These are phyloP conservation scores for Endotrypanum monterogeii DNA, from an alignment of 208 protist species.

Conservation along the genomic window DNA sequence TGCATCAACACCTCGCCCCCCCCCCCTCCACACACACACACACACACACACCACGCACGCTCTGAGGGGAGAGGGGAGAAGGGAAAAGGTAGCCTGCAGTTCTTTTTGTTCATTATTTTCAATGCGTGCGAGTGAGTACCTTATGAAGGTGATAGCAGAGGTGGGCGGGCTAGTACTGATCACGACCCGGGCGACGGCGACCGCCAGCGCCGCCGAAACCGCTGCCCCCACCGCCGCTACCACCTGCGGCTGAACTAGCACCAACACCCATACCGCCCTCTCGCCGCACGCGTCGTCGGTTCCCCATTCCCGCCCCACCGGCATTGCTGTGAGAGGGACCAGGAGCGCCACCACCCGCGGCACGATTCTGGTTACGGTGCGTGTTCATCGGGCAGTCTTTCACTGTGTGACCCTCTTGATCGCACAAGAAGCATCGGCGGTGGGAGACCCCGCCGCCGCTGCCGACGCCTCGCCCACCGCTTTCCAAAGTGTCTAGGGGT, in stretches of 20 bases:
- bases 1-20: no score
- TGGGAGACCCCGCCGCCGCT: constrained; percentile 21
- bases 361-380: constrained; percentile 32
- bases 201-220: constrained; percentile 11
- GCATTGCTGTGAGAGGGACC: constrained; percentile 13
- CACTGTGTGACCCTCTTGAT: constrained; percentile 74
- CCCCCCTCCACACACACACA: not conserved
- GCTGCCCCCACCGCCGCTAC: not conserved
- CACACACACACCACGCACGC: not conserved
- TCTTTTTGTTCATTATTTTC: not conserved
- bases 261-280: constrained; percentile 14
- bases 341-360: constrained; percentile 18
- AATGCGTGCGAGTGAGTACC: not conserved
- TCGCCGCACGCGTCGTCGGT: constrained; percentile 23
- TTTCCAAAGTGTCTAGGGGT: constrained; percentile 45
- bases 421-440: constrained; percentile 79
- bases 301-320: constrained; percentile 10
- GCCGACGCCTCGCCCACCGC: constrained; percentile 36
- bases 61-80: not conserved
- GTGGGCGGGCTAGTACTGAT: constrained; percentile 12
- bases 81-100: not conserved
- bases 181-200: constrained; percentile 27
- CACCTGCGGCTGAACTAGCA: not conserved
- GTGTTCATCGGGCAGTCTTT: constrained; percentile 79
- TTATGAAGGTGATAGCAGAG: not conserved